These are phyloP conservation scores for Straminergon stramineum DNA, from an alignment of 225 moss, liverwort and hornwort genomes.

Conservation along the genomic window DNA sequence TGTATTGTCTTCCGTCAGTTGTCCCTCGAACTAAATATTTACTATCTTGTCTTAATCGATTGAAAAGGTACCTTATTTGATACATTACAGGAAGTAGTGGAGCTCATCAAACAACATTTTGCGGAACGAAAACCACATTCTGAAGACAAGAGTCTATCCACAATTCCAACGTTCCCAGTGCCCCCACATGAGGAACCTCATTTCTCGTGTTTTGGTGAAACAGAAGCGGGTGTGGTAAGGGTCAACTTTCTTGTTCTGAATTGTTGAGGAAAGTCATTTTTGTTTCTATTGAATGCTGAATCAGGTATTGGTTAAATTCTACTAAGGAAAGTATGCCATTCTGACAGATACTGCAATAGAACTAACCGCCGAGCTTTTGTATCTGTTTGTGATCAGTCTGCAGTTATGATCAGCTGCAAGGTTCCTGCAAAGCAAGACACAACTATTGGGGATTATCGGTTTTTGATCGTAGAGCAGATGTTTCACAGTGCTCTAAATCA, in stretches of 20 bases:
- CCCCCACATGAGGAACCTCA: slow-evolving; percentile 82
- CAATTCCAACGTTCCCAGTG: slow-evolving; percentile 59
- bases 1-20: not conserved
- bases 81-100: slow-evolving; percentile 61
- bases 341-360: not conserved
- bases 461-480: slow-evolving; percentile 80
- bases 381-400: slow-evolving; percentile 50
- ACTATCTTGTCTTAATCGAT: not conserved
- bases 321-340: not conserved
- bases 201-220: slow-evolving; percentile 91
- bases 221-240: slow-evolving; percentile 87
- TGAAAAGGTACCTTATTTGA: not conserved
- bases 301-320: not conserved
- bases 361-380: not conserved
- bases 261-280: not conserved
- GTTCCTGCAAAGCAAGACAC: slow-evolving; percentile 62
- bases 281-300: not conserved
- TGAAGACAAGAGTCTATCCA: slow-evolving; percentile 16
- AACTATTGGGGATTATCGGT: slow-evolving; percentile 67
- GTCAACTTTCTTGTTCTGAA: not conserved
- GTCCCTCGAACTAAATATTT: not conserved
- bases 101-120: slow-evolving; percentile 83
- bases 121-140: slow-evolving; percentile 41
- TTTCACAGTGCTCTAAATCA: slow-evolving; percentile 93
- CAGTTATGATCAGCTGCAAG: slow-evolving; percentile 97